These are phyloP conservation scores for Nigrograna mackinnonii DNA, from an alignment of 2,329 filamentous ascomycete genomes.

Conservation along the genomic window DNA sequence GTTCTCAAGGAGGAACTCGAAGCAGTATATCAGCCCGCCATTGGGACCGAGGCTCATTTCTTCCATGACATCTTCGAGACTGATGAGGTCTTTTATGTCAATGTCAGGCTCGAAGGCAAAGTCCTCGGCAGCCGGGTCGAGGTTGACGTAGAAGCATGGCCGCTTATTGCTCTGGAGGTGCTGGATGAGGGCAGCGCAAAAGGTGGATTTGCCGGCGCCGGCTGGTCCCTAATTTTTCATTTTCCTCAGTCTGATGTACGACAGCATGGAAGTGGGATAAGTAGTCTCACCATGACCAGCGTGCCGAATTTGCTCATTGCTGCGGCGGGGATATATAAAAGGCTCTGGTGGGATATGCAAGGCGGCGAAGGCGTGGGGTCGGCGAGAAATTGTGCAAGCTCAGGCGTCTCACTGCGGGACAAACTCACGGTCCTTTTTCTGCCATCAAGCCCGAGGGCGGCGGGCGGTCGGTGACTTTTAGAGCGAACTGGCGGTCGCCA, in stretches of 20 bases:
- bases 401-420: no score
- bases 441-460: neutral
- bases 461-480: no score
- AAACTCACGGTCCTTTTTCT: no score
- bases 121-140: slow-evolving; percentile 91
- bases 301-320: slow-evolving; percentile 92
- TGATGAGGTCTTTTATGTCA: slow-evolving; percentile 94
- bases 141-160: slow-evolving; percentile 97
- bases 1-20: slow-evolving; percentile 94
- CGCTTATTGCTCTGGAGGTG: slow-evolving; percentile 88
- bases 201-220: slow-evolving; percentile 95
- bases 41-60: slow-evolving; percentile 90
- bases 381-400: no score
- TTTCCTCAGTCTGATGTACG: neutral
- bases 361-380: slow-evolving; percentile 1
- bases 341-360: neutral
- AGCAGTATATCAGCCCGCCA: slow-evolving; percentile 92
- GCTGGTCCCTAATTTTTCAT: slow-evolving; percentile 67
- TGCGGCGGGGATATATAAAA: slow-evolving; percentile 10
- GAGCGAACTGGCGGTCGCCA: slow-evolving; percentile 3
- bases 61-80: slow-evolving; percentile 94
- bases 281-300: slow-evolving; percentile 73
- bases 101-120: slow-evolving; percentile 92
- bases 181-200: slow-evolving; percentile 90
- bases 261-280: neutral